These are phyloP conservation scores for Boletellus emodensis DNA, from an alignment of 768 basidiomycete genomes.

Conservation along the genomic window DNA sequence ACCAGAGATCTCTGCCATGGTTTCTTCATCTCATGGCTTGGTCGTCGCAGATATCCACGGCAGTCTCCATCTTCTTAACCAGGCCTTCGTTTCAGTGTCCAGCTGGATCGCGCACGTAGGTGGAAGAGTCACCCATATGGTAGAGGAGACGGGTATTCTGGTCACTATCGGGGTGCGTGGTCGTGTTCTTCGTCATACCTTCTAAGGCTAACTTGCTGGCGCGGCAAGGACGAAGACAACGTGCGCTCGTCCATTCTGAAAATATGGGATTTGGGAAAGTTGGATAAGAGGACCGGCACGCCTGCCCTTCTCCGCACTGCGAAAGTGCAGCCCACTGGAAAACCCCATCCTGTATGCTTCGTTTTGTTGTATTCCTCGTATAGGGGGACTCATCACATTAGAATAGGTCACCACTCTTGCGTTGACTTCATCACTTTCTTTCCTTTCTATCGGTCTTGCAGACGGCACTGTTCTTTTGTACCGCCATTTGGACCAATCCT, in stretches of 20 bases:
- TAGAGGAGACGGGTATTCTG: slow-evolving; percentile 73
- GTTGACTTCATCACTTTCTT: slow-evolving; percentile 69
- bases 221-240: slow-evolving; percentile 66
- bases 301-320: slow-evolving; percentile 69
- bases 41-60: slow-evolving; percentile 86
- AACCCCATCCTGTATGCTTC: slow-evolving; percentile 68
- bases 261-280: slow-evolving; percentile 81
- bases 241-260: slow-evolving; percentile 69
- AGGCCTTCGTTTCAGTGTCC: slow-evolving; percentile 62
- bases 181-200: neutral
- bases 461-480: slow-evolving; percentile 93
- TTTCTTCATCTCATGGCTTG: slow-evolving; percentile 60
- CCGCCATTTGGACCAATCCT: slow-evolving; percentile 86
- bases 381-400: neutral
- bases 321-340: slow-evolving; percentile 69
- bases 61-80: slow-evolving; percentile 70
- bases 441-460: slow-evolving; percentile 89
- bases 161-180: slow-evolving; percentile 82
- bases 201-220: slow-evolving; percentile 10
- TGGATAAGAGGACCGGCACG: slow-evolving; percentile 57
- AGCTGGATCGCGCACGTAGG: slow-evolving; percentile 80
- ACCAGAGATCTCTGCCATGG: slow-evolving; percentile 68
- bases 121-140: slow-evolving; percentile 85
- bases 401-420: slow-evolving; percentile 73
- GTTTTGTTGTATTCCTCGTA: neutral